Conservation (phyloP, 2,329 filamentous ascomycete species). For the Didymella sp. region DNA sequence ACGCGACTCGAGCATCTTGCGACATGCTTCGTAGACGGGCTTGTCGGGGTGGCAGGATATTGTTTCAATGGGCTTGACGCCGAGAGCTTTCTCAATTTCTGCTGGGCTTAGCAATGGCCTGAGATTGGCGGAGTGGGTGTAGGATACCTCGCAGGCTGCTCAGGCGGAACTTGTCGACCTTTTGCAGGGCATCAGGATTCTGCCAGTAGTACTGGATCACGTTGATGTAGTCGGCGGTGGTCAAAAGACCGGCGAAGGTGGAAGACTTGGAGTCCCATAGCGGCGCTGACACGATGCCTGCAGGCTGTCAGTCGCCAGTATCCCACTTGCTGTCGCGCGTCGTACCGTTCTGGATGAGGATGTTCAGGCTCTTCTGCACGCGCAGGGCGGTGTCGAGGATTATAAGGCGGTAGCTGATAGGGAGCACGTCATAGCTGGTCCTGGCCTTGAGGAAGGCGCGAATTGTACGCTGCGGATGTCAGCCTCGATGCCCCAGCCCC, state of each 20-base stretch:
- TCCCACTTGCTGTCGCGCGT: not conserved
- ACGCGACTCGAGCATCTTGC: slow-evolving; percentile 90
- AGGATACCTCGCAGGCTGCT: slow-evolving; percentile 83
- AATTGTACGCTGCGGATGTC: slow-evolving; percentile 70
- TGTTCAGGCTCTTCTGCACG: slow-evolving; percentile 96
- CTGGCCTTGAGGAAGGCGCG: slow-evolving; percentile 95
- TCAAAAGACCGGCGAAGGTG: slow-evolving; percentile 91
- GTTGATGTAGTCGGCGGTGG: slow-evolving; percentile 97
- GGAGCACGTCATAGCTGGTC: slow-evolving; percentile 97
- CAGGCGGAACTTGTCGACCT: slow-evolving; percentile 92
- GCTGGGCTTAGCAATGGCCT: slow-evolving; percentile 23
- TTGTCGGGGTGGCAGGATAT: slow-evolving; percentile 91
- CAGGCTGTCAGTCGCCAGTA: slow-evolving; percentile 23
- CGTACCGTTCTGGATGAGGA: slow-evolving; percentile 91
- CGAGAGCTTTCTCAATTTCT: slow-evolving; percentile 96
- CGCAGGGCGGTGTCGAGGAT: slow-evolving; percentile 93
- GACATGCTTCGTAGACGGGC: slow-evolving; percentile 93
- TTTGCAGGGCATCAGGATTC: slow-evolving; percentile 85
- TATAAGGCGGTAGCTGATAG: slow-evolving; percentile 93
- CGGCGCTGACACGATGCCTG: slow-evolving; percentile 96
- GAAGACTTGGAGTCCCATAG: slow-evolving; percentile 95
- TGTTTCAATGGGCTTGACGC: slow-evolving; percentile 89
- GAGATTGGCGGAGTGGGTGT: not conserved
- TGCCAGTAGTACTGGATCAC: slow-evolving; percentile 99
- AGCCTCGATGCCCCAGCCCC: slow-evolving; percentile 10